Evolutionary conservation across 179 eudicot genomes (phyloP), one percentile per base, ranked within the genome.

Genomic region (Beta lomatogona): DNA sequence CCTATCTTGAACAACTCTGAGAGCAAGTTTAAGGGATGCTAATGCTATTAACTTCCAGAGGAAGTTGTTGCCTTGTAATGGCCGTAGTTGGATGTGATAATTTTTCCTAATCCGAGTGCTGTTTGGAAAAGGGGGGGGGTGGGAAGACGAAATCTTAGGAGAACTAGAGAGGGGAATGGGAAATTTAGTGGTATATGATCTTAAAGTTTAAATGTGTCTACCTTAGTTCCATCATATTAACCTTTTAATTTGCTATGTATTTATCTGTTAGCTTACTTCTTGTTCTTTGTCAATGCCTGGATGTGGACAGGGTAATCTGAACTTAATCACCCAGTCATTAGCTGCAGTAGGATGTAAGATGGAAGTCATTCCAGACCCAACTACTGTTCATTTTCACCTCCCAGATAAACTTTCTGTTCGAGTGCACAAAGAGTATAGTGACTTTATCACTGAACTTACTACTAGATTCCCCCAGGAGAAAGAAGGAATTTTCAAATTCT

Each of bases 281-380:
- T 80, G 64, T 57, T 55, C 58, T 64, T 79, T 48, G 10, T 64
- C 22, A 54, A 50, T 69, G 71, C 64, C 59, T 63, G 58, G 61
- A 36, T 79, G 50, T 77, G 82, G 83, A 65, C 91, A 97, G 99
- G 99, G 99, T 19, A 97, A 94, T 87, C 80, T 97, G 77, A 97
- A 97, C 87, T 87, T 97, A 86, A 97, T 97, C 71, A 95, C 99
- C 46, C 97, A 92, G 87, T 91, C 98, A 83, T 90, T 97, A 83
- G 94, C 92, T 63, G 99, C 97, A 44, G 97, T 97, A 64, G 99
- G 98, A 50, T 88, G 92, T 82, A 92, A 88, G 88, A 87, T 97
- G 97, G 79, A 92, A 82, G 97, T 95, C 80, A 88, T 97, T 84
- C 97, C 99, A 77, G 99, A 97, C 77, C 99, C 99, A 67, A 90